These are phyloP conservation scores for Porphyra umbilicalis DNA, from an alignment of 31 red algal genomes.

Conservation along the genomic window DNA sequence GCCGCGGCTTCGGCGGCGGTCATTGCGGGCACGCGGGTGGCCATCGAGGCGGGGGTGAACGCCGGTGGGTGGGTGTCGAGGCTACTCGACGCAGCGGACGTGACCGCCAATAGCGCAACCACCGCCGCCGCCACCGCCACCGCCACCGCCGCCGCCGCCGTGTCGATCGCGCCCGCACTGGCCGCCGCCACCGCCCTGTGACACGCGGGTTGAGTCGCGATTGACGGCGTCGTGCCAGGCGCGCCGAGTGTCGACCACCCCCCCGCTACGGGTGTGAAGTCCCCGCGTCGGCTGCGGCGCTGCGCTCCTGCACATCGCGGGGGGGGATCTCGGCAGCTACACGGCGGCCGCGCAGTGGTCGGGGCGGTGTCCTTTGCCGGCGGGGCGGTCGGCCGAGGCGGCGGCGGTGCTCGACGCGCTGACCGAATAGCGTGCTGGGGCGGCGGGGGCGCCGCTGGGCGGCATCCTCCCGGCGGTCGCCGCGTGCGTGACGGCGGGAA, in stretches of 20 bases:
- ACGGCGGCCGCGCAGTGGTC: background rate
- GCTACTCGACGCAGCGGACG: background rate
- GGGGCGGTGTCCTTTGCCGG: background rate
- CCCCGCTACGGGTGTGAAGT: too few relatives aligned
- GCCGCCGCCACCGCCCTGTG: background rate
- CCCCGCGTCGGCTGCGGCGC: background rate
- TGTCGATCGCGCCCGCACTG: too few relatives aligned
- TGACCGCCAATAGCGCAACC: background rate
- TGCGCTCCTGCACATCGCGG: background rate
- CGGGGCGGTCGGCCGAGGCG: background rate
- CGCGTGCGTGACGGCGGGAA: background rate
- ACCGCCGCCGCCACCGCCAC: too few relatives aligned
- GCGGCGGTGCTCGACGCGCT: background rate
- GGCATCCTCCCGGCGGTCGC: background rate
- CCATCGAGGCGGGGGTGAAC: background rate
- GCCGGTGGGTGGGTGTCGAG: background rate
- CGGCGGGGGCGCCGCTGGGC: background rate
- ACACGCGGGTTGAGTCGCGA: background rate
- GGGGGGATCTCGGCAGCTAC: background rate
- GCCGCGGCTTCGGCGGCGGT: background rate
- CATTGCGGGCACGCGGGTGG: background rate
- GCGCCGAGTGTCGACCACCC: too few relatives aligned
- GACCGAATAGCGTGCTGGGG: background rate
- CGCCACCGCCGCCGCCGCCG: too few relatives aligned
- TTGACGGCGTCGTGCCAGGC: background rate